Conservation (phyloP, 345 rosid species). For the Geranium brycei region DNA sequence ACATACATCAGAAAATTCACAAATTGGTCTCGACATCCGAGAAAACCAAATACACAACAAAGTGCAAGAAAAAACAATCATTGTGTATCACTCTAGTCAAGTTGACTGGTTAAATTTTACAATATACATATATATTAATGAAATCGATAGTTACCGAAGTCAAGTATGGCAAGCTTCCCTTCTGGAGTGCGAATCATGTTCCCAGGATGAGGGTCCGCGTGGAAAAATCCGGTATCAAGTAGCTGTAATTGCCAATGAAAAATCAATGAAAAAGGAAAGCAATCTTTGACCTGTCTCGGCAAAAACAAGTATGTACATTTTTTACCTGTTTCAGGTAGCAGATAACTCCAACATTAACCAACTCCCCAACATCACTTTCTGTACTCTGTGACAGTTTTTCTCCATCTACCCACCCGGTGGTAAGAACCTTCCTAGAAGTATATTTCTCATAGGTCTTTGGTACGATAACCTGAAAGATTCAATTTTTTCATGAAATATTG, state of each 20-base stretch:
- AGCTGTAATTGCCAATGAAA: constrained; percentile 34
- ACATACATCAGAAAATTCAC: constrained; percentile 9
- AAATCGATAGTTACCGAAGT: constrained; percentile 58
- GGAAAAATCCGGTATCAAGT: constrained; percentile 95
- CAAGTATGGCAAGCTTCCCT: constrained; percentile 92
- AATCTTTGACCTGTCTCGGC: constrained; percentile 2
- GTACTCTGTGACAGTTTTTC: constrained; percentile 90
- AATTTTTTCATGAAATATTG: too few species aligned
- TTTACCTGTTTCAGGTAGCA: constrained; percentile 94
- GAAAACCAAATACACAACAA: constrained; percentile 2
- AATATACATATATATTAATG: background rate
- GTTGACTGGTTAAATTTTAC: constrained; percentile 3
- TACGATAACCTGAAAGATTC: constrained; percentile 55
- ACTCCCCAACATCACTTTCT: constrained; percentile 88
- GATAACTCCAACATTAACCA: constrained; percentile 94
- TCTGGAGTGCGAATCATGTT: constrained; percentile 94
- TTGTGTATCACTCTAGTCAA: background rate
- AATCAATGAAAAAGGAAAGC: background rate
- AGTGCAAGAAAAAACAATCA: background rate
- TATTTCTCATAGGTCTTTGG: constrained; percentile 70
- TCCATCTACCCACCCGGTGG: constrained; percentile 79
- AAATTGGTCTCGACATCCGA: background rate
- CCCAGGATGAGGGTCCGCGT: constrained; percentile 99
- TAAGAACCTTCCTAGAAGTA: constrained; percentile 93
- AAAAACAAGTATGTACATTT: background rate